phyloP scores from a whole-genome alignment of 371 early-diverging fungal species.

The Lichtheimia ramosa region DNA sequence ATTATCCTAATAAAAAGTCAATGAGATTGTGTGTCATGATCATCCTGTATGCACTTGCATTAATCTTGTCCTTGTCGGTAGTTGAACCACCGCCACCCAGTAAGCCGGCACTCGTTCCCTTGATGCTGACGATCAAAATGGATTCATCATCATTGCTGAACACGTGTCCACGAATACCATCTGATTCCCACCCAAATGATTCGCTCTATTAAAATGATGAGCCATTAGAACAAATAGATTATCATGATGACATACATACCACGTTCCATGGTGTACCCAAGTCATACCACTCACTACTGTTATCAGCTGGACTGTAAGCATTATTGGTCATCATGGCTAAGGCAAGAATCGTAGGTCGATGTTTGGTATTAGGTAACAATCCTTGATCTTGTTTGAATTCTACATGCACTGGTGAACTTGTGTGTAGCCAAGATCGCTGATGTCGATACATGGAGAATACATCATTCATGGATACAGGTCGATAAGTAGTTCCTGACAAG shows the following conservation, averaged over 20 bases:
- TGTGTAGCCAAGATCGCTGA: conserved; percentile 14
- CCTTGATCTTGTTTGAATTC: conserved; percentile 17
- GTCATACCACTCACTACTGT: conserved; percentile 69
- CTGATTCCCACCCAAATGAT: conserved; percentile 86
- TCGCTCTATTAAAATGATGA: too few species aligned
- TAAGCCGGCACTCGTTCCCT: conserved; percentile 85
- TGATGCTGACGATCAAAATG: conserved; percentile 81
- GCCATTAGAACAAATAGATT: too few species aligned
- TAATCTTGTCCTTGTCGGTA: conserved; percentile 78
- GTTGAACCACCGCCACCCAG: conserved; percentile 75
- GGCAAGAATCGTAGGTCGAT: conserved; percentile 67
- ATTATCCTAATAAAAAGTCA: conserved; percentile 68
- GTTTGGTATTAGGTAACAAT: conserved; percentile 65
- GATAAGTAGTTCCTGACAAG: neutral
- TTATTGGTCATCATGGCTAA: conserved; percentile 80
- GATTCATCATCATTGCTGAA: conserved; percentile 70
- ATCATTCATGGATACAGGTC: neutral
- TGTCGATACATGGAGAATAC: neutral
- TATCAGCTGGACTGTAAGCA: conserved; percentile 56
- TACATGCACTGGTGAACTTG: conserved; percentile 9
- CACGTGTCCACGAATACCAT: conserved; percentile 92
- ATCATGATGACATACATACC: conserved; percentile 21
- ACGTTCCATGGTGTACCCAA: conserved; percentile 73
- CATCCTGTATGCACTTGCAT: conserved; percentile 49
- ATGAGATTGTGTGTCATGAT: too few species aligned